Evolutionary conservation across 306 rosid species (phyloP), one percentile per base, ranked within the genome.

Genomic region (Fragaria nilgerrensis): DNA sequence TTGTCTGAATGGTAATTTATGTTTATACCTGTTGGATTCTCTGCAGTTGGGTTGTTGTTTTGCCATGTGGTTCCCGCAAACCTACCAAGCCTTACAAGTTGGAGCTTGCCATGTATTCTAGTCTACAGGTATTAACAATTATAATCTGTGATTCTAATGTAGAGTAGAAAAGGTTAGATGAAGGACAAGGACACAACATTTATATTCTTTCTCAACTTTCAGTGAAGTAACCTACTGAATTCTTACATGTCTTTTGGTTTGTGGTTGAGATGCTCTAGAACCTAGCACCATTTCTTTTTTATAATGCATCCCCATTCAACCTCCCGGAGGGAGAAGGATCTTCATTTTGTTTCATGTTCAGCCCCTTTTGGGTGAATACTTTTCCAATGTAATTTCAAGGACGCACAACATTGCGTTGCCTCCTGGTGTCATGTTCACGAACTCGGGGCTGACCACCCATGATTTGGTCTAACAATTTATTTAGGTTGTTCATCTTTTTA

Each of bases 1-100:
- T 74, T 55, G 50, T 39, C 22, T n/a, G 12, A 39, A 23, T 25
- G 53, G 64, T 74, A 55, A n/a, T 13, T 43, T 7, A 52, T 72
- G 32, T 53, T 82, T 29, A 67, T 79, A 65, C 59, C 68, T 82
- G 17, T 65, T 82, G 76, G 52, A 67, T 81, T 80, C 63, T 77
- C 80, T 82, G 87, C 88, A 96, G 99, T 84, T 96, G 99, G 99
- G 97, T 75, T 81, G 98, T 87, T 69, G 77, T 96, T 80, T 81
- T 91, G 84, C 99, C 99, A 49, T 85, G 84, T 75, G 96, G 98
- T 74, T 82, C 90, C 36, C 93, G 92, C 22, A 86, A 76, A 45
- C 87, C 84, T 64, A 74, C 88, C 20, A 79, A 52, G 84, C 99
- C 99, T 82, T 90, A 56, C 88, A 96, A 93, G 94, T 82, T 96